Evolutionary conservation across 2,329 filamentous ascomycete species (phyloP).

Genomic region (Talaromyces islandicus): DNA sequence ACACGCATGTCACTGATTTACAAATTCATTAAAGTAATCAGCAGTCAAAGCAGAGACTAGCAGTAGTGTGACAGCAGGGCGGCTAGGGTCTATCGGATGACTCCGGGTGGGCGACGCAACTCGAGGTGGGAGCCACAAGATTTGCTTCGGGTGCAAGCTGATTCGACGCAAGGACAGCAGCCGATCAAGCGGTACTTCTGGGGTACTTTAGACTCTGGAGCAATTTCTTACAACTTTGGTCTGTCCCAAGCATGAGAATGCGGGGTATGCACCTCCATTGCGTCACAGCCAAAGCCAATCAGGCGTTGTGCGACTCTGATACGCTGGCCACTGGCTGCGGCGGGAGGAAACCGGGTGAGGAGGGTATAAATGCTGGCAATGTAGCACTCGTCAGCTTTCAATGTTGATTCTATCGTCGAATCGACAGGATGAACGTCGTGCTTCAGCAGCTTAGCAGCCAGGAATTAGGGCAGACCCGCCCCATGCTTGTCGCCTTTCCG

Average conservation of each 20-base stretch:
- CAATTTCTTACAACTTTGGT: too few species aligned
- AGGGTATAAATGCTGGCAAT: not conserved
- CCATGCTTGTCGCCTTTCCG: not conserved
- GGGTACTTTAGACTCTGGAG: not conserved
- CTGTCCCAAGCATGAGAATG: slow-evolving; percentile 3
- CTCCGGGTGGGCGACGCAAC: not conserved
- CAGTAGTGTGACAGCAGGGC: not conserved
- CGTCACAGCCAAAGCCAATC: slow-evolving; percentile 2
- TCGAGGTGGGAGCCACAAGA: not conserved
- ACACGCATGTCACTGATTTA: not conserved
- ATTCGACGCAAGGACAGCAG: not conserved
- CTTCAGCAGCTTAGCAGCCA: not conserved
- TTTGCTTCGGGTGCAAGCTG: not conserved
- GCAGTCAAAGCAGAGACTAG: not conserved
- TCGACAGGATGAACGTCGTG: not conserved
- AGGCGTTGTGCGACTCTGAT: not conserved
- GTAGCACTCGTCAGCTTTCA: not conserved
- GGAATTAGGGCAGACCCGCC: not conserved
- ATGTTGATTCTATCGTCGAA: not conserved
- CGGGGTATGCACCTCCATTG: slow-evolving; percentile 10
- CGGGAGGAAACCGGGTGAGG: not conserved
- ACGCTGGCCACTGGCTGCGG: not conserved
- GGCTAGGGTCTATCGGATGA: not conserved
- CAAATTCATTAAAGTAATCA: not conserved
- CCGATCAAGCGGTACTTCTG: not conserved